Percentiles rank a stretch among this genome's conserved stretches.
phyloP scores from a whole-genome alignment of 2,329 filamentous ascomycete genomes.

The Colletotrichum lindemuthianum region DNA sequence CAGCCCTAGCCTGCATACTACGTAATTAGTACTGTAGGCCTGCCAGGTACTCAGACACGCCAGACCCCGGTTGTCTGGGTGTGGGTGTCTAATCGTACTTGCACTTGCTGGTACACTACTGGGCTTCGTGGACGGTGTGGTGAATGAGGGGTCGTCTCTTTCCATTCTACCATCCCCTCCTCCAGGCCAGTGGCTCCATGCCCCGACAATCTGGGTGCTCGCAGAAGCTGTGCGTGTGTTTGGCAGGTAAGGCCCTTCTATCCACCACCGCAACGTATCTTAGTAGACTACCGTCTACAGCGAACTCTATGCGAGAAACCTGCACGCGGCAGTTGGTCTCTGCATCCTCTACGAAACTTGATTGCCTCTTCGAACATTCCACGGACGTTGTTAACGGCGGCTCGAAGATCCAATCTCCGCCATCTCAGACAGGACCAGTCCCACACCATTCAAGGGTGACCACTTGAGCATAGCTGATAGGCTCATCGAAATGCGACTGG shows the following conservation, averaged over 20 bases:
- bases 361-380: too few relatives aligned
- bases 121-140: conserved; percentile 1
- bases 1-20: neutral
- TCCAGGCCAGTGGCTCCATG: conserved; percentile 26
- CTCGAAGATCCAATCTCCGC: conserved; percentile 22
- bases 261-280: neutral
- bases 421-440: conserved; percentile 32
- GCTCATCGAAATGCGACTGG: conserved; percentile 16
- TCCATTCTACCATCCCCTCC: neutral
- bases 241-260: neutral
- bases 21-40: too few relatives aligned
- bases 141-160: conserved; percentile 23
- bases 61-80: conserved; percentile 9
- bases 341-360: neutral
- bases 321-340: neutral
- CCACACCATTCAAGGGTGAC: conserved; percentile 28
- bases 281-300: neutral
- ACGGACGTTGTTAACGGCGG: neutral
- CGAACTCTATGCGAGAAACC: too few relatives aligned
- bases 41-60: conserved; percentile 39
- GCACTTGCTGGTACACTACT: neutral
- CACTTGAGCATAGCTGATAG: conserved; percentile 23
- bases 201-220: conserved; percentile 32
- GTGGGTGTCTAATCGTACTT: conserved; percentile 25
- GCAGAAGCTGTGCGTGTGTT: conserved; percentile 21